Evolutionary conservation across 805 yeast genomes (phyloP), one percentile per base, ranked within the genome.

Genomic region (Suhomyces prunicola): DNA sequence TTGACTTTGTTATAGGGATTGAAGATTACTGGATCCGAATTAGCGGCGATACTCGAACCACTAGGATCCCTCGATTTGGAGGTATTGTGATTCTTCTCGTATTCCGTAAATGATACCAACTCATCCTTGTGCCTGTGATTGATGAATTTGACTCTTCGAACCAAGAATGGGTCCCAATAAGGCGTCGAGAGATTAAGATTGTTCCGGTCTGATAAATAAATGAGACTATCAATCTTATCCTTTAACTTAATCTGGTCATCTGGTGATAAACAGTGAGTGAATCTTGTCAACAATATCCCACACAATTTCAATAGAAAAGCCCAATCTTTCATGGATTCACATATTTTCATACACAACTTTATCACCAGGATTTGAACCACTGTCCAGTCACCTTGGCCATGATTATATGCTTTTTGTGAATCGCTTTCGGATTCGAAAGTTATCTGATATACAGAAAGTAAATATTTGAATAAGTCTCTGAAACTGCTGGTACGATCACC

Each of bases 91-190:
- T 53, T 52, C 24, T 56, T 52, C 46, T 63, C 60, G 46, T 60
- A 58, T 40, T 69, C 71, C 1, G 60, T 29, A 53, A 69, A 65
- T n/a, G 70, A 83, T 1, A 82, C 70, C 31, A 82, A 69, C 2
- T 80, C 77, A 19, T 71, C 78, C 15, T 57, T 57, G 19, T 52
- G 46, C 26, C 58, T 58, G 29, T 52, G 58, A 40, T 48, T 58
- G 2, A 68, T 58, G 46, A 83, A 65, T 22, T 66, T 62, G 8
- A 84, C 70, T 26, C 76, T 78, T 54, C 92, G 73, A 1, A 89
- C 70, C 7, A 93, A 52, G 52, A 76, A 79, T 0, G 86, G 84
- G 66, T 93, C 97, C 89, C 96, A 89, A 61, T 89, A 90, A 0
- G 73, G 69, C 9, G 69, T 55, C 1, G 59, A 59, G 10, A 73